A percentile compares a stretch with the other conserved stretches of the same genome.
Evolutionary conservation across 73 alveolate genomes (phyloP).

Genomic region (Diophrys appendiculata): DNA sequence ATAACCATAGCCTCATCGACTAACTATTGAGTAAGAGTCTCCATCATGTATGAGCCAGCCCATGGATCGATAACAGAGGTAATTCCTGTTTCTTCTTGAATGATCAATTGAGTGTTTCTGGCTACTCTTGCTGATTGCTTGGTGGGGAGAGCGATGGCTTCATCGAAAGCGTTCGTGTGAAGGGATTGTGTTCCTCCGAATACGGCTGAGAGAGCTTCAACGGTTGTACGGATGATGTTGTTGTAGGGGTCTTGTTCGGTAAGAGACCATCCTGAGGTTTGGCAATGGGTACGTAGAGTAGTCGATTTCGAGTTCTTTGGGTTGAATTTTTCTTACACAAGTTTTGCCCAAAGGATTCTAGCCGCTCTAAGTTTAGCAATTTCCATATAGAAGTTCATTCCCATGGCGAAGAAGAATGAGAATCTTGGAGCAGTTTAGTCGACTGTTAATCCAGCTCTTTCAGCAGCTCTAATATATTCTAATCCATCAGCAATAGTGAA

Average conservation of each 20-base stretch:
- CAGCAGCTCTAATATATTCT: conserved; percentile 73
- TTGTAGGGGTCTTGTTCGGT: conserved; percentile 82
- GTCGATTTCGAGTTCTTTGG: conserved; percentile 62
- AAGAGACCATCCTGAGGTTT: conserved; percentile 81
- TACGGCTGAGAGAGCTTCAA: conserved; percentile 73
- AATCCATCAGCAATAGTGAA: conserved; percentile 78
- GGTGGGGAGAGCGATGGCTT: conserved; percentile 75
- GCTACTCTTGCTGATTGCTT: conserved; percentile 68
- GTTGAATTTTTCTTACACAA: conserved; percentile 66
- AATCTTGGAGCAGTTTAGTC: conserved; percentile 78
- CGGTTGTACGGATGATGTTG: conserved; percentile 74
- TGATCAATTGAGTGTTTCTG: conserved; percentile 67
- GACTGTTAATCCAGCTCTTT: conserved; percentile 66
- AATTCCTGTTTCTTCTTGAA: conserved; percentile 75
- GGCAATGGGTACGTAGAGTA: conserved; percentile 70
- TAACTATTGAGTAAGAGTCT: conserved; percentile 56
- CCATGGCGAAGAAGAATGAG: conserved; percentile 80
- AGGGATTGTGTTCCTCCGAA: conserved; percentile 78
- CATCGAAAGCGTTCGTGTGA: conserved; percentile 78
- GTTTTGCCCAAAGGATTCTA: conserved; percentile 63
- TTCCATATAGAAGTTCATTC: conserved; percentile 82
- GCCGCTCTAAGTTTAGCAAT: conserved; percentile 82
- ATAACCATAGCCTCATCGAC: conserved; percentile 65
- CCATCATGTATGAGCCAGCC: conserved; percentile 78
- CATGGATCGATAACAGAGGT: conserved; percentile 76